phyloP scores from a whole-genome alignment of 768 basidiomycete species.

The Lactarius tabidus region DNA sequence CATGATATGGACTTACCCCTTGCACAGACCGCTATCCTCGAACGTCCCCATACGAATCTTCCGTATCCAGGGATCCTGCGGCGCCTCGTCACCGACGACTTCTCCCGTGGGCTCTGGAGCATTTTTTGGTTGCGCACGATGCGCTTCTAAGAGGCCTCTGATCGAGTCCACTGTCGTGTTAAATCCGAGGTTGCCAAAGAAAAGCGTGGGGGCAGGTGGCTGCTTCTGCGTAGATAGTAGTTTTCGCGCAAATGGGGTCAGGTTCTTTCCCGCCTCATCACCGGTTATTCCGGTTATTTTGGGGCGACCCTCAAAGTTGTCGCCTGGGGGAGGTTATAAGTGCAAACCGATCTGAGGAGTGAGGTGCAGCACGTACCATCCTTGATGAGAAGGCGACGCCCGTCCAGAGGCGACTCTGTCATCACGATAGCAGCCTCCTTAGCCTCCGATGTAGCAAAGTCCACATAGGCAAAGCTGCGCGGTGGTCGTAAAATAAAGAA shows the following conservation, averaged over 20 bases:
- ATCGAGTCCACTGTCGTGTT: slow-evolving; percentile 80
- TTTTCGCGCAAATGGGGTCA: slow-evolving; percentile 69
- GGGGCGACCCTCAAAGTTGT: slow-evolving; percentile 70
- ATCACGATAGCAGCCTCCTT: slow-evolving; percentile 71
- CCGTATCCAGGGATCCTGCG: slow-evolving; percentile 55
- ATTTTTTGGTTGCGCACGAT: slow-evolving; percentile 41
- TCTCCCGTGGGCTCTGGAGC: slow-evolving; percentile 20
- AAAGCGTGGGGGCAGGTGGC: slow-evolving; percentile 78
- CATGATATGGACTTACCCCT: slow-evolving; percentile 59
- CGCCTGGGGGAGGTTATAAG: slow-evolving; percentile 43
- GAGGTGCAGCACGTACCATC: slow-evolving; percentile 53
- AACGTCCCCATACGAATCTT: slow-evolving; percentile 94
- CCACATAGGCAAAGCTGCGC: slow-evolving; percentile 90
- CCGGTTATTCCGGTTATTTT: slow-evolving; percentile 37
- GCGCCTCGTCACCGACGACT: slow-evolving; percentile 25
- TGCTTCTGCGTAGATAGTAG: slow-evolving; percentile 78
- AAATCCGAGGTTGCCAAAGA: slow-evolving; percentile 91
- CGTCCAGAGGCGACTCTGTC: slow-evolving; percentile 79
- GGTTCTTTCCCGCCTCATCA: slow-evolving; percentile 26
- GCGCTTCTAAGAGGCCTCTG: slow-evolving; percentile 67
- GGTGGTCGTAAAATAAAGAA: neutral
- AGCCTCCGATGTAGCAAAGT: slow-evolving; percentile 76
- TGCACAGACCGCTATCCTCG: slow-evolving; percentile 91
- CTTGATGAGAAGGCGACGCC: slow-evolving; percentile 89
- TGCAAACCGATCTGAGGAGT: neutral